A percentile compares a stretch with the other conserved stretches of the same genome.
These are phyloP conservation scores for Lachnellula suecica DNA, from an alignment of 2,329 filamentous ascomycete species.

Conservation along the genomic window DNA sequence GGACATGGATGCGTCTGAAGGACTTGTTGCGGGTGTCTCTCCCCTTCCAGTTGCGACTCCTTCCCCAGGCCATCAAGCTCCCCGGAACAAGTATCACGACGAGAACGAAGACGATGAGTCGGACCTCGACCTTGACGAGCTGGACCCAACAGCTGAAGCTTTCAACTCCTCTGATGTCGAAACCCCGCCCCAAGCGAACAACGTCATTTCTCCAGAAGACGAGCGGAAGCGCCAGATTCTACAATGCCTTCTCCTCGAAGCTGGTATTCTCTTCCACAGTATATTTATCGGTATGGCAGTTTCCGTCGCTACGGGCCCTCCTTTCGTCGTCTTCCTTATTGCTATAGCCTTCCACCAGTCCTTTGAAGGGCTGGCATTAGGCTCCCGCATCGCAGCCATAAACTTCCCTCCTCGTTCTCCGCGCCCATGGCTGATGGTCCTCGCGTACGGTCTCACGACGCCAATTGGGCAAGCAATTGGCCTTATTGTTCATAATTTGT, in stretches of 20 bases:
- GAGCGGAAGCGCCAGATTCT: constrained; percentile 67
- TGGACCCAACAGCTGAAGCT: constrained; percentile 44
- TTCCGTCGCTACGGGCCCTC: constrained; percentile 75
- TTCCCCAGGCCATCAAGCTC: constrained; percentile 16
- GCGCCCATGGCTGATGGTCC: constrained; percentile 78
- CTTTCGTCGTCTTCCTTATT: constrained; percentile 76
- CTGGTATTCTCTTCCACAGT: constrained; percentile 81
- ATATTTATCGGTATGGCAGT: constrained; percentile 87
- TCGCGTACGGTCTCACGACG: constrained; percentile 75
- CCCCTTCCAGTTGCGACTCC: constrained; percentile 57
- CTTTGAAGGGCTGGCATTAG: constrained; percentile 84
- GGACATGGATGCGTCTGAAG: constrained; percentile 51
- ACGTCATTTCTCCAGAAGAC: constrained; percentile 40
- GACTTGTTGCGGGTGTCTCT: constrained; percentile 58
- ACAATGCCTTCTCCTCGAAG: constrained; percentile 78
- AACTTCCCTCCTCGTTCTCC: constrained; percentile 72
- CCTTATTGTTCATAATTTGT: constrained; percentile 72
- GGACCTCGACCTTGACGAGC: constrained; percentile 61
- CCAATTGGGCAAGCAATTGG: constrained; percentile 84
- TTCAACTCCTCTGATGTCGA: constrained; percentile 24
- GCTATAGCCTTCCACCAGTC: constrained; percentile 85
- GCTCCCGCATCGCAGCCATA: constrained; percentile 80
- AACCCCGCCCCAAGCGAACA: constrained; percentile 33
- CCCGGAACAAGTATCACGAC: constrained; percentile 31
- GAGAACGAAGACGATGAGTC: constrained; percentile 42